Conservation (phyloP, 805 yeast species). For the Yarrowia divulgata region DNA sequence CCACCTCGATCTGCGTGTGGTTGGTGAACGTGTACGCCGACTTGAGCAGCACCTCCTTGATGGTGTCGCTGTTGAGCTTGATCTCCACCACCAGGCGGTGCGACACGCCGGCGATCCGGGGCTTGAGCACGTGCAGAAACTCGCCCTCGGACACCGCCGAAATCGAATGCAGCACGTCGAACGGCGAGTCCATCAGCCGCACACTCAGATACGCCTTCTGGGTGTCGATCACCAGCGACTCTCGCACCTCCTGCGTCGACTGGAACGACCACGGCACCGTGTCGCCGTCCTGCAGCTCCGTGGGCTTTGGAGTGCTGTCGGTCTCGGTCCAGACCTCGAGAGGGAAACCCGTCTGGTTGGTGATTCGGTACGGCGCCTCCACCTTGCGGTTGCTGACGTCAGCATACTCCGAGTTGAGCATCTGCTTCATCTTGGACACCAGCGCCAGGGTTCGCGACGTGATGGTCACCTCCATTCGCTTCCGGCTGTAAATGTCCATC, state of each 20-base stretch:
- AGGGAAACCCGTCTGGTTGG: constrained; percentile 85
- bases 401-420: constrained; percentile 47
- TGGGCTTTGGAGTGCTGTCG: constrained; percentile 44
- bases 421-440: constrained; percentile 69
- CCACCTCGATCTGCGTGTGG: constrained; percentile 66
- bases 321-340: constrained; percentile 82
- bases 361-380: constrained; percentile 79
- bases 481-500: constrained; percentile 76
- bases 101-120: constrained; percentile 68
- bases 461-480: constrained; percentile 78
- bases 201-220: constrained; percentile 69
- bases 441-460: constrained; percentile 84
- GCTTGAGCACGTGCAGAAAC: constrained; percentile 69
- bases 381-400: constrained; percentile 56
- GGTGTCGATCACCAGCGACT: constrained; percentile 71
- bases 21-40: constrained; percentile 78
- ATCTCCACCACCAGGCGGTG: constrained; percentile 78
- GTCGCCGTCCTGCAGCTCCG: constrained; percentile 56
- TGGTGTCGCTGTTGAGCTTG: constrained; percentile 66
- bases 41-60: constrained; percentile 76
- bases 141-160: constrained; percentile 86
- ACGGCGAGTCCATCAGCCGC: constrained; percentile 60
- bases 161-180: constrained; percentile 61
- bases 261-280: constrained; percentile 87
- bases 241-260: constrained; percentile 89